These are phyloP conservation scores for Micromonas commoda DNA, from an alignment of 139 green algal genomes.

Conservation along the genomic window DNA sequence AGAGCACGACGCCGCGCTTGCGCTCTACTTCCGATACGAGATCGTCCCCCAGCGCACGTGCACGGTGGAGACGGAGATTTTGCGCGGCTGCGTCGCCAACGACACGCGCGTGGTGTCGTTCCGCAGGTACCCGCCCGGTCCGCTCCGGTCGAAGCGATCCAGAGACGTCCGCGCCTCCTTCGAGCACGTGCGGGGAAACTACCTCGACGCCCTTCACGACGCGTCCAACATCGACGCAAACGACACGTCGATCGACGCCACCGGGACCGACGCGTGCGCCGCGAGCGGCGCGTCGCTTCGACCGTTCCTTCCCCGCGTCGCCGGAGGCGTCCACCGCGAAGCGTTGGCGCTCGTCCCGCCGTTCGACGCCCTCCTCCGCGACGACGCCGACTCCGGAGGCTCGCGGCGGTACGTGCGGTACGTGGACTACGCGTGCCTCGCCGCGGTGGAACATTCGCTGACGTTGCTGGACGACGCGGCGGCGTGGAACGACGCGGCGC, in stretches of 20 bases:
- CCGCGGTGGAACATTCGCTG: not conserved
- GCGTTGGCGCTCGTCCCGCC: not conserved
- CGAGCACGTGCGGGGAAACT: not conserved
- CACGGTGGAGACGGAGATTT: not conserved
- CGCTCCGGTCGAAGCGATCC: not conserved
- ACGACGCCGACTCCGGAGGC: too few species aligned
- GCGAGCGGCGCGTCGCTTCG: too few species aligned
- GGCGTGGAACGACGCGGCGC: not conserved
- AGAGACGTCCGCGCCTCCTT: not conserved
- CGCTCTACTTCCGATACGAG: not conserved
- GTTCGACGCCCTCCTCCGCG: not conserved
- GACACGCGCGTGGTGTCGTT: not conserved
- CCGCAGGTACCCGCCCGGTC: not conserved
- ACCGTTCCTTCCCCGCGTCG: too few species aligned
- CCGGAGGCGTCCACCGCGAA: too few species aligned
- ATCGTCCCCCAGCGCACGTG: not conserved
- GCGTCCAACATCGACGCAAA: too few species aligned
- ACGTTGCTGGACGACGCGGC: not conserved
- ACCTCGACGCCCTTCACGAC: not conserved
- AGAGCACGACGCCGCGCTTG: not conserved
- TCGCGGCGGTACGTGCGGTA: not conserved
- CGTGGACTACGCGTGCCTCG: not conserved
- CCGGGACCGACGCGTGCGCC: too few species aligned
- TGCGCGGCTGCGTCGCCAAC: not conserved
- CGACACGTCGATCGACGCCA: too few species aligned